phyloP scores from a whole-genome alignment of 2,329 filamentous ascomycete species.

The Grosmannia clavigera region DNA sequence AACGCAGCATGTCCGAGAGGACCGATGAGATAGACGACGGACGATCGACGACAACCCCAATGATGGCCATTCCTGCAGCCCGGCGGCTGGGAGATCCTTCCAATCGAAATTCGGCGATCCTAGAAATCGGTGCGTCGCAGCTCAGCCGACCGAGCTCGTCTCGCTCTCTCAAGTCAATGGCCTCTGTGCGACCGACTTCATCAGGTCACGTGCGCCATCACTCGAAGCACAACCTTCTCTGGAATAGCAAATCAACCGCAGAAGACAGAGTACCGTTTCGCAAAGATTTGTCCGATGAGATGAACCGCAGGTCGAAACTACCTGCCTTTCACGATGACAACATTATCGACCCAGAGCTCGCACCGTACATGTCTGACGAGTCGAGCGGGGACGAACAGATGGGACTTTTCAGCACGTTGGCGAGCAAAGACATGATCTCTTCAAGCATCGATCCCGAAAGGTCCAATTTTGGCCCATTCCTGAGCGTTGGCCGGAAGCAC shows the following conservation, averaged over 20 bases:
- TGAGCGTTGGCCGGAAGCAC: conserved; percentile 64
- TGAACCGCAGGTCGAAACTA: conserved; percentile 51
- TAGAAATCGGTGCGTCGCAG: conserved; percentile 79
- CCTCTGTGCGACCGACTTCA: conserved; percentile 60
- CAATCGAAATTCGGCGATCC: conserved; percentile 72
- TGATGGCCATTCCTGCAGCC: conserved; percentile 59
- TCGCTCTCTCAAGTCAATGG: conserved; percentile 67
- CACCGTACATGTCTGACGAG: conserved; percentile 89
- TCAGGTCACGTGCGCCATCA: conserved; percentile 72
- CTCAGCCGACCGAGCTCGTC: conserved; percentile 88
- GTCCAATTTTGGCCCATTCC: conserved; percentile 56
- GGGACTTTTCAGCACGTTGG: conserved; percentile 66
- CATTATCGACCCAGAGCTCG: conserved; percentile 93
- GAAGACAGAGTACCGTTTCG: conserved; percentile 86
- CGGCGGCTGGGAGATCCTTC: conserved; percentile 54
- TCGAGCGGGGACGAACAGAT: conserved; percentile 89
- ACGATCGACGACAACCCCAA: conserved; percentile 49
- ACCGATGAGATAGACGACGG: conserved; percentile 32
- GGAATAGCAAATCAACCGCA: conserved; percentile 56
- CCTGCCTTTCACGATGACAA: conserved; percentile 97
- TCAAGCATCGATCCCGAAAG: conserved; percentile 64
- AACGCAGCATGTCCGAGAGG: conserved; percentile 26
- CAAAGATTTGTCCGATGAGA: conserved; percentile 54
- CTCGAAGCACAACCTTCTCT: conserved; percentile 74
- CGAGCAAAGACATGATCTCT: conserved; percentile 51